These are phyloP conservation scores for Nigrospora sphaerica DNA, from an alignment of 2,329 filamentous ascomycete species.

Conservation along the genomic window DNA sequence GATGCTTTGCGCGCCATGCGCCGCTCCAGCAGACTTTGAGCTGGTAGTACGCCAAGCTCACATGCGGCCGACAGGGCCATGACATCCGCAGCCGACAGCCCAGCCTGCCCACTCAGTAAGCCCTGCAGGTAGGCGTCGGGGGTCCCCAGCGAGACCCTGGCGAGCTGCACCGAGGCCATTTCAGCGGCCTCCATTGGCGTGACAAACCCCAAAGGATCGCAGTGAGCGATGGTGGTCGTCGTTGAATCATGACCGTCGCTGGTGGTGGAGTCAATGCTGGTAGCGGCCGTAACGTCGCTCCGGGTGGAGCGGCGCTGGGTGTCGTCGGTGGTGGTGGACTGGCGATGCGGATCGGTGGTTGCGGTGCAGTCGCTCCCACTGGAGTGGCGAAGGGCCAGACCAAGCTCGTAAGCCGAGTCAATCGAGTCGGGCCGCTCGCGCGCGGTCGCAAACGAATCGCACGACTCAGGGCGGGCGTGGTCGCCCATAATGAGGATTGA, in stretches of 20 bases:
- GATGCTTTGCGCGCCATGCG: constrained; percentile 14
- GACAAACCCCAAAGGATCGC: too few species aligned
- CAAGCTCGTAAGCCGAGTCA: neutral
- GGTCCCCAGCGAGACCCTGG: too few species aligned
- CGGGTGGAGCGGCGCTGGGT: constrained; percentile 9
- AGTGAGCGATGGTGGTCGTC: neutral
- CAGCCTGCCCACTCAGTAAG: too few species aligned
- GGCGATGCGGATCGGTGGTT: constrained; percentile 8
- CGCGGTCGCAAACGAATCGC: constrained; percentile 3
- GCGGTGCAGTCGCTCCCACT: constrained; percentile 8
- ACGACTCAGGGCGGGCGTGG: constrained; percentile 1
- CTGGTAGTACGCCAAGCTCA: neutral
- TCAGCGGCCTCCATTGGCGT: too few species aligned
- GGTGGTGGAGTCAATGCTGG: neutral
- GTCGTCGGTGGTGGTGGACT: constrained; percentile 8
- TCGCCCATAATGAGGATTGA: neutral
- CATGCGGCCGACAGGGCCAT: neutral
- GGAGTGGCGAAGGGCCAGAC: constrained; percentile 6
- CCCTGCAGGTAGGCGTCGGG: too few species aligned
- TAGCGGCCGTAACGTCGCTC: constrained; percentile 8
- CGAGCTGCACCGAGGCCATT: too few species aligned
- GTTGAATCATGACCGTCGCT: neutral
- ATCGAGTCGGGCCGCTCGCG: neutral
- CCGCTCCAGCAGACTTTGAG: constrained; percentile 11
- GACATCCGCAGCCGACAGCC: neutral